Base-by-base conservation (phyloP, 257 asterid genomes). In the Solanum corneliomulleri region DNA sequence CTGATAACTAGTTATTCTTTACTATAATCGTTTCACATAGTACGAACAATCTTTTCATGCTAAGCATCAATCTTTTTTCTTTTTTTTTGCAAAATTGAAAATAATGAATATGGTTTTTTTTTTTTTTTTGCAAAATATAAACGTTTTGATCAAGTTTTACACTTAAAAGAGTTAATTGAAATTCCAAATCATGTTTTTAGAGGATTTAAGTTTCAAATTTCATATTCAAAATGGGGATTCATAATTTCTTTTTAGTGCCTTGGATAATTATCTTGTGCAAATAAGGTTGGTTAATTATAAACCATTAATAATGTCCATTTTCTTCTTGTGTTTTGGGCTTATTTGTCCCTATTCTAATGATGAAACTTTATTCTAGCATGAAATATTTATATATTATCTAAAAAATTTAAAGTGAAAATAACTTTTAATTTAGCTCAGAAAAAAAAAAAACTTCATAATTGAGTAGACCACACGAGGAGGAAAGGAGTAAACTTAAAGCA, bases 401-500 rank as follows among this genome's bases (percentile, higher is more conserved):
- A 3, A 45, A 29, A 70, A 16, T 7, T 66, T 47, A 80, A 27
- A 47, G 42, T 80, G 66, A 49, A 47, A 25, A 45, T 29, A 23
- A 18, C 84, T 60, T 80, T 80, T 70, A 16, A 31, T 70, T 70
- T 47, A 10, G 9, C 42, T 47, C 68, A 15, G 10, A 27, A 49
- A 45, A 31, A 27, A 33, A 9, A 41, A 15, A 37, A 37, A 41
- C 83, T 9, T 66, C 41, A 64, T 84, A 21, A 84, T 84, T 84
- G 45, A 68, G 87, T 66, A 84, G 75, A 27, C 87, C 87, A 84
- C 87, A 70, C 87, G 87, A 70, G 87, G 87, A 70, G 87, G 87
- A 84, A 80, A 84, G 62, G 42, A 75, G 87, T 84, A 84, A 42
- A 84, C 20, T 21, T 49, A 84, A 84, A 84, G 87, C 87, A 68